Base-by-base conservation (phyloP, 345 rosid species). In the Mangifera indica region DNA sequence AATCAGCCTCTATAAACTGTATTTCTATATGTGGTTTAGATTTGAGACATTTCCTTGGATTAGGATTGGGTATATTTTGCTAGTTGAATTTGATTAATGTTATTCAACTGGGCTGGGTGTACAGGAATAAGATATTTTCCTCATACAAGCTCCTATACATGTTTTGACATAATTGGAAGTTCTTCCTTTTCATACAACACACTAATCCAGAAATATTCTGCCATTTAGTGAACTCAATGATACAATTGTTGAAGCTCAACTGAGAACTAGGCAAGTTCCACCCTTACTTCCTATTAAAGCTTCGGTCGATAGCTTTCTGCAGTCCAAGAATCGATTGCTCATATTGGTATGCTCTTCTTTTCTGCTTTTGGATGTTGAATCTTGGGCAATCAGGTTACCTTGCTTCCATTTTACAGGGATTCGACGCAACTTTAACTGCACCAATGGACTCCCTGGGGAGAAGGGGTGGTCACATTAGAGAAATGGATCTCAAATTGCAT, bases 221-320 rank as follows among this genome's bases (percentile, higher is more conserved):
- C 62, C 29, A 3, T 77, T 69, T 51, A 86, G 90, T 75, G 87
- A 86, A 82, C 87, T 86, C 66, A 84, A 86, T 76, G 90, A 86
- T 66, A 86, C 90, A 29, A 58, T 84, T 60, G 84, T 86, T 25
- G 90, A 86, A 79, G 90, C 90, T 34, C 85, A 84, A 67, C 70
- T 86, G 56, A 84, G 90, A 67, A 82, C 85, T 58, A 73, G 78
- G 73, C 86, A 84, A 71, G 73, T 86, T 63, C 85, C 81, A 29
- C 90, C 90, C 17, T 32, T 66, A 7, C 90, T 86, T 76, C 90
- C 90, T 17, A 56, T 79, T 46, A 60, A 77, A 75, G 61, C 32
- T 44, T 81, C 90, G 12, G 78, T 79, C 61, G 81, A 82, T 54
- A 68, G 74, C 49, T 84, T 80, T 71, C 26, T 26, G n/a, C 42